Evolutionary conservation across 805 yeast genomes (phyloP).

Genomic region (Yamadazyma laniorum): DNA sequence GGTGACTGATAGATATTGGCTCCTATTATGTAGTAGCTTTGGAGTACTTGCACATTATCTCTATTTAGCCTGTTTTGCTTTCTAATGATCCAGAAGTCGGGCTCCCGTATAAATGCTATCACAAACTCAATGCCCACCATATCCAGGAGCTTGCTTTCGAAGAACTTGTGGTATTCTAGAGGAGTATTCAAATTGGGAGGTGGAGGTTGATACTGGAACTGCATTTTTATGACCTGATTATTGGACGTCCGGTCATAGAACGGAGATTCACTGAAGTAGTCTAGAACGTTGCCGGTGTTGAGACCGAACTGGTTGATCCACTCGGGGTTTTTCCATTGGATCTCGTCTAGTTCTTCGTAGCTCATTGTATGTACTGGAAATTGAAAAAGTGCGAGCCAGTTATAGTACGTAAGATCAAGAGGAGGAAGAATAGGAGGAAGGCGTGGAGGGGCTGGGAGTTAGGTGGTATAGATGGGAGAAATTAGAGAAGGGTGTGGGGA

Average conservation of each 20-base stretch:
- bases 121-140: constrained; percentile 88
- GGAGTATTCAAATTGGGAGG: constrained; percentile 33
- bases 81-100: constrained; percentile 88
- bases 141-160: constrained; percentile 60
- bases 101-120: constrained; percentile 72
- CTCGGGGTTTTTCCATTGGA: constrained; percentile 97
- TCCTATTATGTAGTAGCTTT: constrained; percentile 86
- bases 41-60: constrained; percentile 50
- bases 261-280: constrained; percentile 91
- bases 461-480: no score
- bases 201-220: constrained; percentile 71
- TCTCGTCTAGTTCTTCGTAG: constrained; percentile 53
- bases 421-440: no score
- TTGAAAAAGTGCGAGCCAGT: background rate
- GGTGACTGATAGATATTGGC: constrained; percentile 94
- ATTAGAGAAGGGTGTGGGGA: no score
- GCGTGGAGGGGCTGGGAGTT: no score
- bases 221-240: constrained; percentile 95
- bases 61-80: constrained; percentile 62
- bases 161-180: constrained; percentile 28
- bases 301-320: constrained; percentile 91
- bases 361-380: constrained; percentile 3
- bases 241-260: constrained; percentile 92
- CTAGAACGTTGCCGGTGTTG: constrained; percentile 85
- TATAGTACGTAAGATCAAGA: no score